phyloP scores from a whole-genome alignment of 768 basidiomycete species.

The Glaciozyma antarctica region DNA sequence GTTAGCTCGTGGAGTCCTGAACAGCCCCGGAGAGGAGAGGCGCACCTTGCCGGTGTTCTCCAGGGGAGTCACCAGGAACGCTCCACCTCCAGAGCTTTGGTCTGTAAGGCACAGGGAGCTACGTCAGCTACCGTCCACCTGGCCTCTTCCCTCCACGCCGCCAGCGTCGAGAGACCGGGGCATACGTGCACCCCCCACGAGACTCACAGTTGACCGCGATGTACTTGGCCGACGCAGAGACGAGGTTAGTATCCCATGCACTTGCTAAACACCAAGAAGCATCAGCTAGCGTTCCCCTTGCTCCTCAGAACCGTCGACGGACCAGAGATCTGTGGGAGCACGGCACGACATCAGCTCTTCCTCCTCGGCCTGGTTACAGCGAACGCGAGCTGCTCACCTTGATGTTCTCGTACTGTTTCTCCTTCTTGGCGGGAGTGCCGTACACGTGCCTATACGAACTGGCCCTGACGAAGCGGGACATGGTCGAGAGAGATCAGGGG shows the following conservation, averaged over 20 bases:
- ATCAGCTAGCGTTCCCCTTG: not conserved
- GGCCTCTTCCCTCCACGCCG: slow-evolving; percentile 5
- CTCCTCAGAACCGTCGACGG: not conserved
- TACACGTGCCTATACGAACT: slow-evolving; percentile 4
- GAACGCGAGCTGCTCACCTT: slow-evolving; percentile 6
- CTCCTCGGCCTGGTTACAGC: not conserved
- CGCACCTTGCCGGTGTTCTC: slow-evolving; percentile 54
- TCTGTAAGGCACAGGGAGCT: not conserved
- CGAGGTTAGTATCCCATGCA: slow-evolving; percentile 88
- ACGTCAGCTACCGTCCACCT: slow-evolving; percentile 31
- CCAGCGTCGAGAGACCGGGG: not conserved
- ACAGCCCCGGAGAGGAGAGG: slow-evolving; percentile 44
- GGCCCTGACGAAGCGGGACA: slow-evolving; percentile 1
- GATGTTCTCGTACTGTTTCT: slow-evolving; percentile 25
- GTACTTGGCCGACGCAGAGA: slow-evolving; percentile 78
- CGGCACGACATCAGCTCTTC: not conserved
- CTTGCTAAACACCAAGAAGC: not conserved
- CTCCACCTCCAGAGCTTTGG: slow-evolving; percentile 70
- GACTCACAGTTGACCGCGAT: slow-evolving; percentile 87
- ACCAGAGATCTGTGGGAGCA: slow-evolving; percentile 20
- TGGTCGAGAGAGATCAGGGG: not conserved
- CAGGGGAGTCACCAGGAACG: slow-evolving; percentile 85
- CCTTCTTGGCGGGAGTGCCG: slow-evolving; percentile 5
- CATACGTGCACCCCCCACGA: slow-evolving; percentile 15
- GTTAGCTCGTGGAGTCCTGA: slow-evolving; percentile 39